Base-by-base conservation (phyloP, 176 grass and related monocot genomes). In the Echinochloa phyllopogon region DNA sequence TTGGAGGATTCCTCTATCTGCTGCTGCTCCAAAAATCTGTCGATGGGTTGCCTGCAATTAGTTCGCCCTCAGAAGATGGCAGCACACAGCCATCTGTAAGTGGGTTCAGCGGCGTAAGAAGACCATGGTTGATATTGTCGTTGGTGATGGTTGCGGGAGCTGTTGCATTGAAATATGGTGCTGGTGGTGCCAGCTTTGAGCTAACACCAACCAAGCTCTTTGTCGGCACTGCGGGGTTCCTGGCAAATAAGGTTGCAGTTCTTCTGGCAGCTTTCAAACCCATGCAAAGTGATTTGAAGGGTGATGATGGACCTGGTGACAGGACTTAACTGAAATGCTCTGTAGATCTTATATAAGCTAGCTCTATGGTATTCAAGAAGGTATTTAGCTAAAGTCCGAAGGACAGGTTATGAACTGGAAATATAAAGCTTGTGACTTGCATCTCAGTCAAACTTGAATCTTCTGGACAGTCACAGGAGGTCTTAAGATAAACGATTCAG, bases 221-320 rank as follows among this genome's bases (percentile, higher is more conserved):
- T 55, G 74, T 84, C 14, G 87, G 96, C 36, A 72, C 87, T 8
- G 86, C 89, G 21, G 89, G 96, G 11, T 98, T 98, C 82, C 90
- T 91, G 4, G 72, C 87, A 0, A 92, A 86, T 82, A 98, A 95
- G 56, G 65, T 93, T 72, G 75, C 85, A 51, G 91, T 94, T 80
- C 72, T 98, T 56, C 80, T 98, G 6, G 87, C 96, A 65, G 85
- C 96, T 14, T 94, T 98, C 87, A 98, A 86, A 86, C 96, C 96
- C 18, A 72, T 95, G 60, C 80, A 89, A 74, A 98, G 89, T 45
- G 85, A 72, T 79, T 69, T 60, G 33, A 88, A 92, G 86, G 78
- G 40, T 50, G 65, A 73, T 72, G 82, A 83, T 78, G 41, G 25
- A 67, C 74, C 66, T 37, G 58, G 51, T 4, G 79, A 59, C 38